Evolutionary conservation across 1,284 basidiomycete genomes (phyloP).

Genomic region (Inonotus obliquus): DNA sequence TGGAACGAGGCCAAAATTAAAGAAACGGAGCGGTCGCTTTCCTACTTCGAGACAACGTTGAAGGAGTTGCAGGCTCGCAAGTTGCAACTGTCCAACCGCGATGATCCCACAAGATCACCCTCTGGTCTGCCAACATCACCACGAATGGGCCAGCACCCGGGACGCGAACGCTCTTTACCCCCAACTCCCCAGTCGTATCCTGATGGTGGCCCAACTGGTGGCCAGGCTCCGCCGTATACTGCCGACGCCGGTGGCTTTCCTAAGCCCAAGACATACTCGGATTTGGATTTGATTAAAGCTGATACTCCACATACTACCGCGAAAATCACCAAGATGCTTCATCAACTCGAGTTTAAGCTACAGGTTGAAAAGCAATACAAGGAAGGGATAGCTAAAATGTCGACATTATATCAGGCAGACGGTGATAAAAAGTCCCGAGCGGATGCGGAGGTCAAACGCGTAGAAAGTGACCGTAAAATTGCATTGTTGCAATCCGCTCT

Average conservation of each 20-base stretch:
- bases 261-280: constrained; percentile 63
- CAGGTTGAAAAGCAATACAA: constrained; percentile 99
- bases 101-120: constrained; percentile 52
- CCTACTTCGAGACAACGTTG: constrained; percentile 85
- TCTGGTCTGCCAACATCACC: constrained; percentile 26
- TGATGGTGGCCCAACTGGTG: constrained; percentile 36
- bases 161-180: constrained; percentile 32
- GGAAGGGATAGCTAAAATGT: constrained; percentile 99
- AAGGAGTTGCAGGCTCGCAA: constrained; percentile 79
- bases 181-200: constrained; percentile 50
- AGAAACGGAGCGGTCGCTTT: constrained; percentile 81
- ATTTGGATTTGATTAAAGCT: constrained; percentile 93
- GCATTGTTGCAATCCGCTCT: constrained; percentile 88
- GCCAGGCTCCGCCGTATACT: constrained; percentile 32
- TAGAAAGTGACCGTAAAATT: constrained; percentile 96
- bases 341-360: constrained; percentile 98
- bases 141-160: constrained; percentile 23
- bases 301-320: constrained; percentile 95
- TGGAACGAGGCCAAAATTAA: constrained; percentile 83
- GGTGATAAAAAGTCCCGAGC: constrained; percentile 91
- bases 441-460: constrained; percentile 90
- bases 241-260: constrained; percentile 36
- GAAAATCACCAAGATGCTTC: constrained; percentile 97
- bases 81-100: constrained; percentile 50
- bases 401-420: constrained; percentile 88